Percentiles rank a stretch among this genome's conserved stretches.
Evolutionary conservation across 768 basidiomycete genomes (phyloP).

Genomic region (Termitomyces sp.): DNA sequence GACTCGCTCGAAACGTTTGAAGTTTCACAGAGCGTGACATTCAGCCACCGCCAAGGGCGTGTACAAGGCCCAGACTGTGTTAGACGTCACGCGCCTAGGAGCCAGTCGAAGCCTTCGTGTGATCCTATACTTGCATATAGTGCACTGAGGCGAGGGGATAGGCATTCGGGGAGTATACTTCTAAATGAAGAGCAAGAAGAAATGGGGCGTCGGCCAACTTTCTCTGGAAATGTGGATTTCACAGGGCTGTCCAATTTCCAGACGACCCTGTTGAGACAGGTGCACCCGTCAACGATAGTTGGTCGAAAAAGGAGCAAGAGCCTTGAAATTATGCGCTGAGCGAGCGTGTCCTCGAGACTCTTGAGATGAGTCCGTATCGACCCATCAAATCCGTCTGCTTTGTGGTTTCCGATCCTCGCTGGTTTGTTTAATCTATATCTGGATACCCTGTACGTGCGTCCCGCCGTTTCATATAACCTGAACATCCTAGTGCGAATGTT

Average conservation of each 20-base stretch:
- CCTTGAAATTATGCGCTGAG: conserved; percentile 9
- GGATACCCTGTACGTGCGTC: neutral
- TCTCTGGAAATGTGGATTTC: neutral
- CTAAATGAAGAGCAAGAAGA: neutral
- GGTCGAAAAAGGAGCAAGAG: conserved; percentile 17
- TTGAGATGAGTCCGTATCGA: neutral
- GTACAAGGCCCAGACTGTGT: neutral
- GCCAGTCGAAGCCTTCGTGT: conserved; percentile 13
- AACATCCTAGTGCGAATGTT: neutral
- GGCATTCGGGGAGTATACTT: neutral
- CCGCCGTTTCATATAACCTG: neutral
- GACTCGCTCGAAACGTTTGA: conserved; percentile 18
- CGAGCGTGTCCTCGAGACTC: neutral
- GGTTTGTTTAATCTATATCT: neutral
- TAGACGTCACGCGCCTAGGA: neutral
- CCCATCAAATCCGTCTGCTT: neutral
- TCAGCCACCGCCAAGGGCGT: neutral
- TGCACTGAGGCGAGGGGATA: neutral
- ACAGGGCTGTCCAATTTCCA: conserved; percentile 2
- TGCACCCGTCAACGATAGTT: conserved; percentile 6
- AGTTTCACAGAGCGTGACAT: neutral
- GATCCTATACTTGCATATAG: neutral
- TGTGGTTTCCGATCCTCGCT: neutral
- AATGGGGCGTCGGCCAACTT: neutral
- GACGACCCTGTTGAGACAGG: conserved; percentile 4